A percentile compares a stretch with the other conserved stretches of the same genome.
Evolutionary conservation across 371 early-diverging fungal species (phyloP).

Genomic region (Rhizoclosmatium hyalinum): DNA sequence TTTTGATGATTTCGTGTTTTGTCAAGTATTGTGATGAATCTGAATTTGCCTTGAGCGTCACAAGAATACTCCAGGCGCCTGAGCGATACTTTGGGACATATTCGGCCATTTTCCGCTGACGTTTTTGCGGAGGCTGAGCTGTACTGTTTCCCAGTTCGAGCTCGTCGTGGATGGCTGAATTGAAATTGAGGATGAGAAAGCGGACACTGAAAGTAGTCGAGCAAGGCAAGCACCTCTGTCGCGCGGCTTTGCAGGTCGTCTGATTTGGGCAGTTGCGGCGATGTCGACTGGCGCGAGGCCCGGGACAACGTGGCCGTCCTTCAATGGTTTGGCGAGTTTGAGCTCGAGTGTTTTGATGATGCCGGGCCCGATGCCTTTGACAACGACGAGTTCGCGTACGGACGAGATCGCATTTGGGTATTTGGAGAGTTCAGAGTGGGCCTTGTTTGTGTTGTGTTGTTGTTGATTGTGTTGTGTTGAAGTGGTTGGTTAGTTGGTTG

Average conservation of each 20-base stretch:
- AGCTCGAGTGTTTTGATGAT: conserved; percentile 68
- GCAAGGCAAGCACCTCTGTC: neutral
- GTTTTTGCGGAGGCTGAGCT: conserved; percentile 10
- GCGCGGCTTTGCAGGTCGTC: neutral
- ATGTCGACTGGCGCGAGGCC: neutral
- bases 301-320: neutral
- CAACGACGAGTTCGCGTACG: conserved; percentile 59
- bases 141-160: neutral
- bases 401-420: conserved; percentile 63
- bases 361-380: conserved; percentile 70
- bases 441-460: conserved; percentile 47
- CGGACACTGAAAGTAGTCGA: too few relatives aligned
- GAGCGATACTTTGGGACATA: conserved; percentile 83
- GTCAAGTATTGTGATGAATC: conserved; percentile 45
- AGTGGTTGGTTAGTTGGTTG: neutral
- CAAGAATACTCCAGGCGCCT: conserved; percentile 86
- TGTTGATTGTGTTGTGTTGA: neutral
- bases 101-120: conserved; percentile 33
- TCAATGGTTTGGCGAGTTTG: conserved; percentile 22
- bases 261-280: neutral
- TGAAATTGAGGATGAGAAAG: too few relatives aligned
- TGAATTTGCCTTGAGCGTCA: conserved; percentile 64
- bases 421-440: conserved; percentile 66
- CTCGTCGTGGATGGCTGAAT: neutral
- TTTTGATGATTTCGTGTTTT: conserved; percentile 66